phyloP scores from a whole-genome alignment of 2,329 filamentous ascomycete genomes.

The Geoglossum cookeanum region DNA sequence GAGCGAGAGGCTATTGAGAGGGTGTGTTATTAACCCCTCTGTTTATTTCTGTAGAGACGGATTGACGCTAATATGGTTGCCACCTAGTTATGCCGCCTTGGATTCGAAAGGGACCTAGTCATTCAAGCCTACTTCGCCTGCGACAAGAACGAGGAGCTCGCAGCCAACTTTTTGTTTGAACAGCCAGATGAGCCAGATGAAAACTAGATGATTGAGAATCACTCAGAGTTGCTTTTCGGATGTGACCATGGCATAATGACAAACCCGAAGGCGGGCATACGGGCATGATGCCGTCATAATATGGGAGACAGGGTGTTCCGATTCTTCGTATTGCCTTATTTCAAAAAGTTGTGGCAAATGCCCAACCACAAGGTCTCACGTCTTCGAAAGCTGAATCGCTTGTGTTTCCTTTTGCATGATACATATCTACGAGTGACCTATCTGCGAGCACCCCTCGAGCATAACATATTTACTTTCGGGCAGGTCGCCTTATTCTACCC shows the following conservation, averaged over 20 bases:
- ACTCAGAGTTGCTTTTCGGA: background rate
- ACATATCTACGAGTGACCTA: background rate
- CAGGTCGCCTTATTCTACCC: background rate
- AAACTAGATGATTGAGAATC: conserved; percentile 19
- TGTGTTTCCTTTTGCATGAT: background rate
- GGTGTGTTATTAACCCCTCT: conserved; percentile 31
- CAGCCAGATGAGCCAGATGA: conserved; percentile 72
- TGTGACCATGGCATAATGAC: background rate
- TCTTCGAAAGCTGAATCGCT: background rate
- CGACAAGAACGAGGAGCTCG: conserved; percentile 97
- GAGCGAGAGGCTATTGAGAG: conserved; percentile 94
- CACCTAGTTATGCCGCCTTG: conserved; percentile 64
- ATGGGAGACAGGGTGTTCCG: background rate
- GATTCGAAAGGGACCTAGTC: conserved; percentile 80
- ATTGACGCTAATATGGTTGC: background rate
- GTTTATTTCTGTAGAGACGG: too few relatives aligned
- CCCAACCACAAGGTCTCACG: background rate
- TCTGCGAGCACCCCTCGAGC: background rate
- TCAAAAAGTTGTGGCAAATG: background rate
- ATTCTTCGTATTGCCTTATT: background rate
- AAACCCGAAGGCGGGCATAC: background rate
- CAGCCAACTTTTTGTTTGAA: conserved; percentile 95
- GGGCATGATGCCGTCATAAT: conserved; percentile 1
- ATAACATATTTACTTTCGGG: background rate
- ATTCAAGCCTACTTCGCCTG: conserved; percentile 98